Evolutionary conservation across 2,329 filamentous ascomycete genomes (phyloP).

Genomic region (Aspergillus costaricaensis): DNA sequence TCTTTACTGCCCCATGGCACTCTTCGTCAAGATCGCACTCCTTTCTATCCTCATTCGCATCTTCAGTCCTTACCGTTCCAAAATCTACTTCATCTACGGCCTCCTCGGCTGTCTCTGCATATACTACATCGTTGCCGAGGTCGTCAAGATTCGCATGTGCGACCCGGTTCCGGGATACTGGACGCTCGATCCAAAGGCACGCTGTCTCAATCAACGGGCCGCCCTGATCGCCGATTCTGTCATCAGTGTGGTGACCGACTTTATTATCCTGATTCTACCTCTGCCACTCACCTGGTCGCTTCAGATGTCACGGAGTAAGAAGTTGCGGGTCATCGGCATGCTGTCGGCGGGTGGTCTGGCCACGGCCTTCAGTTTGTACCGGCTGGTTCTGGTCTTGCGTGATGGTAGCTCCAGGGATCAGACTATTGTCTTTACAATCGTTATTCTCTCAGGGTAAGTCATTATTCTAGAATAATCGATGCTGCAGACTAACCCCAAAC

Average conservation of each 20-base stretch:
- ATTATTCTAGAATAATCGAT: not conserved
- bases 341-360: conserved; percentile 43
- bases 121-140: conserved; percentile 40
- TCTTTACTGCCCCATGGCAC: conserved; percentile 45
- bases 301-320: conserved; percentile 39
- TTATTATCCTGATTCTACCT: conserved; percentile 40
- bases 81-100: conserved; percentile 38
- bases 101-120: conserved; percentile 35
- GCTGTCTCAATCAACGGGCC: conserved; percentile 40
- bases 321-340: conserved; percentile 41
- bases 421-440: conserved; percentile 38
- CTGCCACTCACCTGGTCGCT: conserved; percentile 43
- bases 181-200: conserved; percentile 24
- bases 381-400: conserved; percentile 37
- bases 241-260: conserved; percentile 41
- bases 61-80: conserved; percentile 38
- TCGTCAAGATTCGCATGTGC: conserved; percentile 44
- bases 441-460: conserved; percentile 43
- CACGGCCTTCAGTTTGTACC: conserved; percentile 42
- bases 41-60: conserved; percentile 42
- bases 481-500: not conserved
- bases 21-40: conserved; percentile 41
- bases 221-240: conserved; percentile 43
- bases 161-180: conserved; percentile 41
- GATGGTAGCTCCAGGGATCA: conserved; percentile 34